phyloP scores from a whole-genome alignment of 805 yeast species.

The Candida rishiriensis region DNA sequence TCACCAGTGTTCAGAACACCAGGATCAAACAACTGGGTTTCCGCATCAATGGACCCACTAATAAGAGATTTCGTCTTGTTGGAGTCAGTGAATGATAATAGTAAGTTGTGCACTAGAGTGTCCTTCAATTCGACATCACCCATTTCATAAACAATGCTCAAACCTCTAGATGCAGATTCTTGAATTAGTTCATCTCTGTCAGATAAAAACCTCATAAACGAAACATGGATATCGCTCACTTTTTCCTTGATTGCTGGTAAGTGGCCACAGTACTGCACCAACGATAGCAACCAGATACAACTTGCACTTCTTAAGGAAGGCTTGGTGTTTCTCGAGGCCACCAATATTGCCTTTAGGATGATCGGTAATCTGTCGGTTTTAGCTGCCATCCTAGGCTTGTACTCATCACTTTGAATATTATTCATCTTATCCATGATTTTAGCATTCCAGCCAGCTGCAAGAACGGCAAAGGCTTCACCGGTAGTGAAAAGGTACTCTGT shows the following conservation, averaged over 20 bases:
- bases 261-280: constrained; percentile 69
- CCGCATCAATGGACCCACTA: constrained; percentile 69
- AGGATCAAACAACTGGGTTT: constrained; percentile 80
- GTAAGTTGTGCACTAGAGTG: constrained; percentile 63
- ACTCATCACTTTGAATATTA: constrained; percentile 44
- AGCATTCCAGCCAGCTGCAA: constrained; percentile 76
- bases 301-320: constrained; percentile 72
- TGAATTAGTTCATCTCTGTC: constrained; percentile 86
- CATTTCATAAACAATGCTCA: constrained; percentile 73
- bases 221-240: constrained; percentile 60
- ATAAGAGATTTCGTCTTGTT: constrained; percentile 40
- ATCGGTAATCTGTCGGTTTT: constrained; percentile 10
- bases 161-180: constrained; percentile 87
- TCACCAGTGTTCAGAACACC: constrained; percentile 77
- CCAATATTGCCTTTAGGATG: constrained; percentile 48
- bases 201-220: constrained; percentile 74
- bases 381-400: constrained; percentile 7
- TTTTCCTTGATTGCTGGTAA: constrained; percentile 33
- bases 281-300: constrained; percentile 80
- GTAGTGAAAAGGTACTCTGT: constrained; percentile 70
- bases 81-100: constrained; percentile 75
- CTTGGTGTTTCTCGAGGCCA: constrained; percentile 56
- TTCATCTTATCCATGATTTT: constrained; percentile 43
- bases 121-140: constrained; percentile 69
- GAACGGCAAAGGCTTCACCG: constrained; percentile 77